Percentiles rank a stretch among this genome's conserved stretches.
These are phyloP conservation scores for Neonectria punicea DNA, from an alignment of 2,329 filamentous ascomycete genomes.

Conservation along the genomic window DNA sequence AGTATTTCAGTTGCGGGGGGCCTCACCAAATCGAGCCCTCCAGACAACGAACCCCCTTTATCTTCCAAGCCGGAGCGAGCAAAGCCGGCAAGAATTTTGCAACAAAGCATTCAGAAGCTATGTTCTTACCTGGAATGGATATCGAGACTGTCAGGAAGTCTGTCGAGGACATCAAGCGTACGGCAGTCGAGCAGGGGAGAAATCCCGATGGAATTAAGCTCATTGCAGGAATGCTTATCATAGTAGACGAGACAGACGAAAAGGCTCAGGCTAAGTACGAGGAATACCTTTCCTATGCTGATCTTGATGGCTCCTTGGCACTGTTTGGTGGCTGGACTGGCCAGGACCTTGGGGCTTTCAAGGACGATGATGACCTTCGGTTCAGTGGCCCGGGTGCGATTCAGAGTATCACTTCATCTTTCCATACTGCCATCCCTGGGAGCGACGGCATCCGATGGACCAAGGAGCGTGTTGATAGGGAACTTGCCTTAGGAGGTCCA, in stretches of 20 bases:
- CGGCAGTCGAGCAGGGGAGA: slow-evolving; percentile 43
- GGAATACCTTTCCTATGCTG: slow-evolving; percentile 54
- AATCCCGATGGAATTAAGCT: slow-evolving; percentile 54
- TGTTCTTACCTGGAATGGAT: slow-evolving; percentile 57
- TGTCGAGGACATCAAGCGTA: background rate
- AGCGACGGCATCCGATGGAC: slow-evolving; percentile 58
- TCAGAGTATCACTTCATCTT: slow-evolving; percentile 33
- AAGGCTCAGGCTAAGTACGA: slow-evolving; percentile 55
- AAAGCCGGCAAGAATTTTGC: slow-evolving; percentile 58
- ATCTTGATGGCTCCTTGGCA: slow-evolving; percentile 55
- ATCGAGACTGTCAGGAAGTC: background rate
- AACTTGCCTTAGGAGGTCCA: slow-evolving; percentile 59
- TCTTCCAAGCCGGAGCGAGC: slow-evolving; percentile 59
- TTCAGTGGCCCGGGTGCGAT: slow-evolving; percentile 54
- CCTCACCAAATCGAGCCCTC: slow-evolving; percentile 58
- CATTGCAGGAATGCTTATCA: slow-evolving; percentile 54
- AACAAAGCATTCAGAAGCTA: slow-evolving; percentile 42
- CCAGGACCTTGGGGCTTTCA: slow-evolving; percentile 53
- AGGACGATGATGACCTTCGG: slow-evolving; percentile 57
- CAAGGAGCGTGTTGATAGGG: slow-evolving; percentile 65
- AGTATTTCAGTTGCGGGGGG: slow-evolving; percentile 46
- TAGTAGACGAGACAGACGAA: slow-evolving; percentile 57
- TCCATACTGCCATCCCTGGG: slow-evolving; percentile 18
- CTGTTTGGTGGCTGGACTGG: slow-evolving; percentile 60
- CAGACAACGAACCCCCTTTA: slow-evolving; percentile 57